These are phyloP conservation scores for Symbiotaphrina buchneri DNA, from an alignment of 495 filamentous ascomycete species.

Conservation along the genomic window DNA sequence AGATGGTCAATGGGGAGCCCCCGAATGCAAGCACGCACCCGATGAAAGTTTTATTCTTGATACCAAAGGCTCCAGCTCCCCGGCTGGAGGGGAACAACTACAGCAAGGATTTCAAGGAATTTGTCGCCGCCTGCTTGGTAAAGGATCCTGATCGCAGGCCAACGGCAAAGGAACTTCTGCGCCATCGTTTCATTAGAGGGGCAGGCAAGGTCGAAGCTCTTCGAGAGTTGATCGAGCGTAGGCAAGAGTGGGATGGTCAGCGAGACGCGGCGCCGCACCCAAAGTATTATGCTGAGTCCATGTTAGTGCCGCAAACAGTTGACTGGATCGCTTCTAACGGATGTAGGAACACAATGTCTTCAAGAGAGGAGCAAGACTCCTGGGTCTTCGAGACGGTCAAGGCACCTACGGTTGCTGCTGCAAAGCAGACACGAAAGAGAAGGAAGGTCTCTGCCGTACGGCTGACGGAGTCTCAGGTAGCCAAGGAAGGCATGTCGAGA, in stretches of 20 bases:
- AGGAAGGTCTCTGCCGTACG: slow-evolving; percentile 3
- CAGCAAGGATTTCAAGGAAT: slow-evolving; percentile 83
- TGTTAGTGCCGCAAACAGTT: slow-evolving; percentile 26
- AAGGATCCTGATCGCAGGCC: slow-evolving; percentile 74
- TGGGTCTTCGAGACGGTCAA: slow-evolving; percentile 99
- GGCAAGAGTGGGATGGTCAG: slow-evolving; percentile 54
- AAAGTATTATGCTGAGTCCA: slow-evolving; percentile 80
- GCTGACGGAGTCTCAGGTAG: slow-evolving; percentile 9
- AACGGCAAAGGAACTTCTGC: slow-evolving; percentile 70
- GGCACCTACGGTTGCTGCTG: slow-evolving; percentile 19
- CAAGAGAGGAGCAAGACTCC: slow-evolving; percentile 50
- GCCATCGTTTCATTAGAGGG: slow-evolving; percentile 68
- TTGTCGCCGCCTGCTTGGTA: slow-evolving; percentile 69
- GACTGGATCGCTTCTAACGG: slow-evolving; percentile 2
- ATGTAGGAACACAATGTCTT: slow-evolving; percentile 35
- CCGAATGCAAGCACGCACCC: slow-evolving; percentile 80
- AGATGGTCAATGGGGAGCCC: slow-evolving; percentile 81
- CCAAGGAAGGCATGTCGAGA: no score
- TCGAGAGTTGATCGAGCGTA: slow-evolving; percentile 70
- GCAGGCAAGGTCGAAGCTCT: slow-evolving; percentile 69
- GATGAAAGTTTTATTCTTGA: slow-evolving; percentile 97
- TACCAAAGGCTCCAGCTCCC: slow-evolving; percentile 79
- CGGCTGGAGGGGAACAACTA: slow-evolving; percentile 62
- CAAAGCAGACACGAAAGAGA: slow-evolving; percentile 9
- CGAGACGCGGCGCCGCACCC: slow-evolving; percentile 31